Evolutionary conservation across 176 grass and related monocot species (phyloP), one percentile per base, ranked within the genome.

Genomic region (Alopecurus myosuroides): DNA sequence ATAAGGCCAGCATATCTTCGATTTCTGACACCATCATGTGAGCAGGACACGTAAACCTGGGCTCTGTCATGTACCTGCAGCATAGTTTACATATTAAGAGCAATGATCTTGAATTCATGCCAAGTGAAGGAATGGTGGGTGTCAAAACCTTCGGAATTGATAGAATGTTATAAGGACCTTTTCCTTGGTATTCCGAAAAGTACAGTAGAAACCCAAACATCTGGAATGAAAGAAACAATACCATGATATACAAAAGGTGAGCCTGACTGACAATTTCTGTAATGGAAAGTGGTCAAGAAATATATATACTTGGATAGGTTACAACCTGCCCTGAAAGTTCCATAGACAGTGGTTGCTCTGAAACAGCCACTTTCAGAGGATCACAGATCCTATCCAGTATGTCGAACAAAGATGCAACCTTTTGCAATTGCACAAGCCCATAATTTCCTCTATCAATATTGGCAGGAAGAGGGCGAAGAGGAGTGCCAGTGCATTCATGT

Each of bases 141-240:
- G 36, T 12, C 19, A 73, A 63, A 79, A 98, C 93, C 93, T 95
- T 95, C 35, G 83, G 77, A 92, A 98, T 93, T 51, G 91, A 90
- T 50, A 98, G 77, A 76, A 82, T 88, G 82, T 74, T 88, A 75
- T 78, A 88, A 57, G 80, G 63, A 74, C 39, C 36, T 76, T 87
- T 95, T 83, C 77, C 79, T 75, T 88, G 23, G 53, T 92, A 94
- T 82, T 95, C 84, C 29, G 96, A 94, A 29, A 74, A 62, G 39
- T 98, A 98, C 25, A 98, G 33, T 57, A 94, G 70, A 98, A 98
- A 98, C 17, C 93, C 93, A 81, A 88, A 98, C 93, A 95, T 98
- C 96, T 98, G 91, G 78, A 85, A 68, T 25, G 90, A 82, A 83
- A 92, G 29, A 87, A 82, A 93, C 49, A 51, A 77, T 37, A 66